Evolutionary conservation across 257 asterid species (phyloP), one percentile per base, ranked within the genome.

Genomic region (Craterostigma plantagineum): DNA sequence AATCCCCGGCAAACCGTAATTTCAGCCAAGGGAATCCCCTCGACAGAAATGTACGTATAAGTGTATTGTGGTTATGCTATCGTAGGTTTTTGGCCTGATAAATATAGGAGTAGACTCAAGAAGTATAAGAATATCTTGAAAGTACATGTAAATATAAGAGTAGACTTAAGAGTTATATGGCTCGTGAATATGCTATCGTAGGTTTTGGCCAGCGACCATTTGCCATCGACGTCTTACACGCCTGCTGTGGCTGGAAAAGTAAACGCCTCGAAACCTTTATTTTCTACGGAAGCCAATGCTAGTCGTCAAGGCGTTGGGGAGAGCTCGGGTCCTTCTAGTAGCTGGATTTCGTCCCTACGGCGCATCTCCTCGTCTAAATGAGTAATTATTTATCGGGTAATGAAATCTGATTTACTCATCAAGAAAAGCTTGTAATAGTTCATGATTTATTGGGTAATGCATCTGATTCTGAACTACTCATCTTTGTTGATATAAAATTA

Each of bases 281-380:
- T 55, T 53, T 67, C 97, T n/a, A 43, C 67, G 35, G 95, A 79
- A 57, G 76, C 79, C 52, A 77, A 73, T 57, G 69, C 72, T 51
- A 73, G 58, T 54, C 67, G 58, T 37, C 77, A 63, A 58, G 75
- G 67, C 35, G 87, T 71, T 58, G 75, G 67, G 33, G 91, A 74
- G 45, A 73, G 36, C 46, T 52, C 66, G 38, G 93, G 78, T 53
- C 91, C 84, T 52, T 70, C 95, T 44, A 75, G 91, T 69, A 68
- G 93, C 69, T 87, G 98, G 92, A 77, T 82, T 49, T 76, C 93
- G 49, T 74, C 93, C 38, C 64, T 79, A 40, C 86, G 92, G 9
- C 93, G 95, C 53, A 76, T 82, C 47, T 82, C 98, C 44, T 82
- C 98, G 35, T 63, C 95, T 9, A 87, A 87, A 68, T 87, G 30